Evolutionary conservation across 495 filamentous ascomycete genomes (phyloP).

Genomic region (Pseudomonodictys pantanalensis): DNA sequence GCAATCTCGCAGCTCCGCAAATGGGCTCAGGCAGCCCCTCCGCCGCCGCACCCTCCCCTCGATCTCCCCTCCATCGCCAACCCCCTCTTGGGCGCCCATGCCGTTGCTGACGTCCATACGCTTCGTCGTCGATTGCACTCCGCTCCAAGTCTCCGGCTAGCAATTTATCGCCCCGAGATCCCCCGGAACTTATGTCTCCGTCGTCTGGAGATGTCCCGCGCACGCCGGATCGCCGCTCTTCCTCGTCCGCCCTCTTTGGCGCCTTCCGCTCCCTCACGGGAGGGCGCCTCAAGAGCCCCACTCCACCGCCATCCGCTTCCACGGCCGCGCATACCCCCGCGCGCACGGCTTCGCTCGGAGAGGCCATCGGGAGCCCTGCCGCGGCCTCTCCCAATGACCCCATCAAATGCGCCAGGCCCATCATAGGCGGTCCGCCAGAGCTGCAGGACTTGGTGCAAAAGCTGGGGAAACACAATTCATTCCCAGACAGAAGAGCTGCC

Average conservation of each 20-base stretch:
- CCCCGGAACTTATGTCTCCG: constrained; percentile 33
- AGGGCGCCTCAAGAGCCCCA: constrained; percentile 21
- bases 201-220: constrained; percentile 23
- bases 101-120: not conserved
- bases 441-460: too few relatives aligned
- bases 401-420: too few relatives aligned
- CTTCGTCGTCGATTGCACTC: not conserved
- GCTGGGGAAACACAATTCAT: too few relatives aligned
- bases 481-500: too few relatives aligned
- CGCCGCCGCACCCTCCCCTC: not conserved
- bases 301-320: constrained; percentile 19
- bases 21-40: too few relatives aligned
- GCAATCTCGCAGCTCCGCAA: too few relatives aligned
- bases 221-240: constrained; percentile 32
- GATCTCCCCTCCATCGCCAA: not conserved
- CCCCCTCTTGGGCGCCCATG: not conserved
- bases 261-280: constrained; percentile 31
- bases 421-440: too few relatives aligned
- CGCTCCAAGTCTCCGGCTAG: too few relatives aligned
- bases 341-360: constrained; percentile 9
- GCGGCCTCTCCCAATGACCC: not conserved
- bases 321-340: constrained; percentile 10
- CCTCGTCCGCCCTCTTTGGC: constrained; percentile 27
- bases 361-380: not conserved
- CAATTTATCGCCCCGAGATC: too few relatives aligned